These are phyloP conservation scores for Aspergillus sp. DNA, from an alignment of 2,329 filamentous ascomycete species.

Conservation along the genomic window DNA sequence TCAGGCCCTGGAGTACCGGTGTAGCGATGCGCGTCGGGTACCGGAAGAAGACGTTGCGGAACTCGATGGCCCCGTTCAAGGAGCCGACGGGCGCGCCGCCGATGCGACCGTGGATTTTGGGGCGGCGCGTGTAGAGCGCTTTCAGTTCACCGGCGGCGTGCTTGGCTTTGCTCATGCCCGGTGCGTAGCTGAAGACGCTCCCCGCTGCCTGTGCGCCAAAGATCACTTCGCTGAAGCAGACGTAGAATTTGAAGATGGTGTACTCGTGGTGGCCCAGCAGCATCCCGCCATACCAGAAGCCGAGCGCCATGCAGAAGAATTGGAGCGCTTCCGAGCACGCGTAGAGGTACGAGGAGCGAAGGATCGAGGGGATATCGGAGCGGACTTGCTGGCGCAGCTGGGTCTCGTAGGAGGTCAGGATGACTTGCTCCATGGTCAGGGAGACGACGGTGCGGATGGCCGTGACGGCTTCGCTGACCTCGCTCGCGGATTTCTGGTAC, in stretches of 20 bases:
- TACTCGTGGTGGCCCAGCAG: conserved; percentile 59
- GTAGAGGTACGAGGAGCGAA: conserved; percentile 35
- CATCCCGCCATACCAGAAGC: conserved; percentile 69
- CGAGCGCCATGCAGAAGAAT: conserved; percentile 44
- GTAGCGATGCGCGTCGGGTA: conserved; percentile 29
- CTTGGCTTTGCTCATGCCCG: conserved; percentile 31
- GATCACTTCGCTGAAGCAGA: conserved; percentile 51
- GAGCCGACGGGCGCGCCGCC: conserved; percentile 62
- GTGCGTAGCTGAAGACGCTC: conserved; percentile 37
- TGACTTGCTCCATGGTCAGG: conserved; percentile 52
- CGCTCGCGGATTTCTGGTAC: conserved; percentile 54
- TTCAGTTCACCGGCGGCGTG: conserved; percentile 48
- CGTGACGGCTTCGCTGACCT: conserved; percentile 56
- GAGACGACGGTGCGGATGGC: conserved; percentile 57
- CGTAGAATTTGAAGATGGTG: conserved; percentile 43
- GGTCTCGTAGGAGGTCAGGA: conserved; percentile 44
- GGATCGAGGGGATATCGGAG: conserved; percentile 25
- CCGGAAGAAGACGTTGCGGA: conserved; percentile 48
- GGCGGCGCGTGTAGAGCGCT: conserved; percentile 48
- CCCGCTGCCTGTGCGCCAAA: conserved; percentile 39
- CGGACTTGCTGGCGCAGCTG: conserved; percentile 30
- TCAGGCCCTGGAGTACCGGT: conserved; percentile 25
- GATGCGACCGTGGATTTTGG: conserved; percentile 57
- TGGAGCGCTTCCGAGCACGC: conserved; percentile 36
- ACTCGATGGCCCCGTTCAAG: conserved; percentile 45